These are phyloP conservation scores for Trematosphaeria pertusa DNA, from an alignment of 2,329 filamentous ascomycete species.

Conservation along the genomic window DNA sequence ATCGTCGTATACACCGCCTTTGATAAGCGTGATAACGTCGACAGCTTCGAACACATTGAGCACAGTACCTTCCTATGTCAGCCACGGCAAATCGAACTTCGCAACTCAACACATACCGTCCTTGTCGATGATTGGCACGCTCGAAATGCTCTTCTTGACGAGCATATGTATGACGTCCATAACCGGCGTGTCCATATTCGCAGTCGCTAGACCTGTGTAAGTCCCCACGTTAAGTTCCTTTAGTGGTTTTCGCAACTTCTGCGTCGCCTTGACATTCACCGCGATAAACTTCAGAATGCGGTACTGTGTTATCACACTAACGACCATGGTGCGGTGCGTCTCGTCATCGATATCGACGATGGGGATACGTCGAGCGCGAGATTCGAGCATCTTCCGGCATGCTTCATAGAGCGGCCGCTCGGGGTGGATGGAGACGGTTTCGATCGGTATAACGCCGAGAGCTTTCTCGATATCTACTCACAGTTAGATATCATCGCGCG, in stretches of 20 bases:
- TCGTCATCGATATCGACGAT: slow-evolving; percentile 94
- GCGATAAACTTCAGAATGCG: slow-evolving; percentile 98
- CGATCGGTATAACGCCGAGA: slow-evolving; percentile 86
- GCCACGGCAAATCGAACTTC: background rate
- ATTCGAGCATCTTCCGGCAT: slow-evolving; percentile 91
- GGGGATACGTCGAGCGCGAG: slow-evolving; percentile 89
- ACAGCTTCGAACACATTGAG: slow-evolving; percentile 98
- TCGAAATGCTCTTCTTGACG: slow-evolving; percentile 92
- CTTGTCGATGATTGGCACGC: slow-evolving; percentile 88
- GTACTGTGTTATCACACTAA: slow-evolving; percentile 97
- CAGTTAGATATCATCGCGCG: slow-evolving; percentile 15
- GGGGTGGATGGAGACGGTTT: slow-evolving; percentile 95
- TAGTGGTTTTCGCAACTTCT: slow-evolving; percentile 85
- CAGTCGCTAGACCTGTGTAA: slow-evolving; percentile 80
- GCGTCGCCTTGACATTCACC: slow-evolving; percentile 89
- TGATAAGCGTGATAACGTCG: slow-evolving; percentile 95
- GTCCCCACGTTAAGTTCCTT: slow-evolving; percentile 85
- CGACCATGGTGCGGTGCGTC: slow-evolving; percentile 88
- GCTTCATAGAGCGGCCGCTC: slow-evolving; percentile 92
- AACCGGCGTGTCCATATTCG: slow-evolving; percentile 87
- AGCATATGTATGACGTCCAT: slow-evolving; percentile 94
- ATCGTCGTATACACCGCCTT: slow-evolving; percentile 91
- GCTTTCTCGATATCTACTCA: slow-evolving; percentile 88
- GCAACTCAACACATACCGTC: slow-evolving; percentile 57
- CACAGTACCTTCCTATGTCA: slow-evolving; percentile 62